These are phyloP conservation scores for Marchantia polymorpha DNA, from an alignment of 225 moss, liverwort and hornwort genomes.

Conservation along the genomic window DNA sequence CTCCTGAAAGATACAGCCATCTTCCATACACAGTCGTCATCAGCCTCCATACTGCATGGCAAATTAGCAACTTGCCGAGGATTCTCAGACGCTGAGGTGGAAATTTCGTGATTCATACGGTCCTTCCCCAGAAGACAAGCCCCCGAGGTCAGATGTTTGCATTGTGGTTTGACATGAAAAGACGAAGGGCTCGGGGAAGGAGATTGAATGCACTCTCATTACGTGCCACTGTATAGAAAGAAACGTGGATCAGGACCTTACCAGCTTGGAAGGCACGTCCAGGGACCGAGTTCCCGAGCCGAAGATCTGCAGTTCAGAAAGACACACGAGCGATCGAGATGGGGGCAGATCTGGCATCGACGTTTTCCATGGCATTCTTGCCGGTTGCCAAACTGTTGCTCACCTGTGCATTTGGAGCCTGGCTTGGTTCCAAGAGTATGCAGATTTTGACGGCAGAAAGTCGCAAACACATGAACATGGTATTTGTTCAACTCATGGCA, in stretches of 20 bases:
- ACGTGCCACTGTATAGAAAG: background rate
- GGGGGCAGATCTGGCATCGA: constrained; percentile 20
- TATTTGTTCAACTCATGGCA: constrained; percentile 1
- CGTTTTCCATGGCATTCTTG: constrained; percentile 53
- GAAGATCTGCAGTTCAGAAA: too few relatives aligned
- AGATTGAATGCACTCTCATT: background rate
- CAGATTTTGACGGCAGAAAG: constrained; percentile 50
- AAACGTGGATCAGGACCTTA: background rate
- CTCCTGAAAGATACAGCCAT: too few relatives aligned
- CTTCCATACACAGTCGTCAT: too few relatives aligned
- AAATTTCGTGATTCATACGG: too few relatives aligned
- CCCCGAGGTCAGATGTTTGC: too few relatives aligned
- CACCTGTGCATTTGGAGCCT: constrained; percentile 59
- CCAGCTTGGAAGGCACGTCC: background rate
- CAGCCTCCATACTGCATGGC: too few relatives aligned
- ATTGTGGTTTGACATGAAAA: background rate
- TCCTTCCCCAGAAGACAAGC: too few relatives aligned
- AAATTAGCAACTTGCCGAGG: too few relatives aligned
- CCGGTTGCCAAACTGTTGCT: constrained; percentile 60
- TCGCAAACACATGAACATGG: constrained; percentile 67
- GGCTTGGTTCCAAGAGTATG: constrained; percentile 48
- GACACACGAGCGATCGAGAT: background rate
- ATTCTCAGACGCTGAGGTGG: too few relatives aligned
- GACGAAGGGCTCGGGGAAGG: background rate
- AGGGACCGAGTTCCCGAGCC: background rate